These are phyloP conservation scores for Suillus subalutaceus DNA, from an alignment of 768 basidiomycete genomes.

Conservation along the genomic window DNA sequence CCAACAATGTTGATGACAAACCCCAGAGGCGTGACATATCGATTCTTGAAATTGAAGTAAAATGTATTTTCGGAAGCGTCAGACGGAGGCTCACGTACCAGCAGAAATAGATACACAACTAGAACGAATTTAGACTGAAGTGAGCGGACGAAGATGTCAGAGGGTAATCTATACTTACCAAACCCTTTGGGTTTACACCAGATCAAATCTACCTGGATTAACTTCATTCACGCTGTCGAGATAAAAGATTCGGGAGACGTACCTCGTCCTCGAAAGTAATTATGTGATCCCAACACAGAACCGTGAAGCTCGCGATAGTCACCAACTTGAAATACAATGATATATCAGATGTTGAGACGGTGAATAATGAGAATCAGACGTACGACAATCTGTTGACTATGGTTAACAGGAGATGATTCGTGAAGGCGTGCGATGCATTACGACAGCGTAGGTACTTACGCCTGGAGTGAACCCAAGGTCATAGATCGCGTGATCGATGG, in stretches of 20 bases:
- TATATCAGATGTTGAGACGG: background rate
- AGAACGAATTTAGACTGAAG: background rate
- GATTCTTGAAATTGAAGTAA: constrained; percentile 43
- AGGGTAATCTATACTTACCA: constrained; percentile 36
- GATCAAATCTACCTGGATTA: constrained; percentile 32
- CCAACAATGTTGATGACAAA: constrained; percentile 54
- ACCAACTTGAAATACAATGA: constrained; percentile 39
- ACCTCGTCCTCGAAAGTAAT: constrained; percentile 37
- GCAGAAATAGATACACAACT: constrained; percentile 39
- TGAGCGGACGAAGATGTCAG: constrained; percentile 36
- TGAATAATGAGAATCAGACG: background rate
- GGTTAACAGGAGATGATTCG: background rate
- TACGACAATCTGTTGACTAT: constrained; percentile 3
- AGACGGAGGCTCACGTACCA: constrained; percentile 26
- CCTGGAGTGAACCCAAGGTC: background rate
- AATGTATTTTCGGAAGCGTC: background rate
- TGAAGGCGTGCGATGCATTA: background rate
- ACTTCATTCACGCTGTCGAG: background rate
- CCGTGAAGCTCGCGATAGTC: constrained; percentile 50
- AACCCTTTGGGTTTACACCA: constrained; percentile 46
- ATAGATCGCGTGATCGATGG: background rate
- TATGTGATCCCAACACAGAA: constrained; percentile 47
- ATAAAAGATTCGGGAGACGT: constrained; percentile 4
- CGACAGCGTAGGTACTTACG: background rate
- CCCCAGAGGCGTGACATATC: constrained; percentile 60